Conservation (phyloP, 352 stramenopile species). For the Phytophthora ramorum region DNA sequence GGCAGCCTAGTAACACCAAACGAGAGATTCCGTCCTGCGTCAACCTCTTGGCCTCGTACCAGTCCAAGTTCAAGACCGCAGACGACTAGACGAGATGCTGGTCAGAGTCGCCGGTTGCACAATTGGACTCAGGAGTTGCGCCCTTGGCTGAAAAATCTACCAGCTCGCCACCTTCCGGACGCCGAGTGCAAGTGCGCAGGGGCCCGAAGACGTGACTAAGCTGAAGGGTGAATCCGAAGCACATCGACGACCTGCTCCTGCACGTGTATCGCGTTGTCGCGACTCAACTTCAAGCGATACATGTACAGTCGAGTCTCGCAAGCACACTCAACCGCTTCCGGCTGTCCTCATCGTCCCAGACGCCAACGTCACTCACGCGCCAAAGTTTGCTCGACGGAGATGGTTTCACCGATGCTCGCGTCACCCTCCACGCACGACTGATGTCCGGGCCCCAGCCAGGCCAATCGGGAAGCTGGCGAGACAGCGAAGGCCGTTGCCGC, state of each 20-base stretch:
- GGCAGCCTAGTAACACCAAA: background rate
- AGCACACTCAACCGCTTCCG: conserved; percentile 13
- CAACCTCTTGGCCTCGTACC: conserved; percentile 1
- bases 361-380: conserved; percentile 28
- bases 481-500: background rate
- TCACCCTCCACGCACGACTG: conserved; percentile 8
- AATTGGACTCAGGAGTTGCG: background rate
- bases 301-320: background rate
- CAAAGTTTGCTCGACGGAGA: conserved; percentile 31
- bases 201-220: background rate
- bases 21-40: conserved; percentile 1
- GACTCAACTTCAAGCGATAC: conserved; percentile 27
- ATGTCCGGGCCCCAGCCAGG: conserved; percentile 9
- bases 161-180: background rate
- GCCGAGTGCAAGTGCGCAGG: background rate
- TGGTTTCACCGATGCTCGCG: conserved; percentile 18
- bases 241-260: conserved; percentile 10
- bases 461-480: conserved; percentile 4
- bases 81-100: background rate
- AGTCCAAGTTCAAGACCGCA: conserved; percentile 20
- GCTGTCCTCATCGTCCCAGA: conserved; percentile 14
- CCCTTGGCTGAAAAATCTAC: background rate
- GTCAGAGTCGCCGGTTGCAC: background rate
- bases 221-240: background rate
- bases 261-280: conserved; percentile 16